Conservation (phyloP, 202 grass and related monocot genomes). For the Hordeum pubiflorum region DNA sequence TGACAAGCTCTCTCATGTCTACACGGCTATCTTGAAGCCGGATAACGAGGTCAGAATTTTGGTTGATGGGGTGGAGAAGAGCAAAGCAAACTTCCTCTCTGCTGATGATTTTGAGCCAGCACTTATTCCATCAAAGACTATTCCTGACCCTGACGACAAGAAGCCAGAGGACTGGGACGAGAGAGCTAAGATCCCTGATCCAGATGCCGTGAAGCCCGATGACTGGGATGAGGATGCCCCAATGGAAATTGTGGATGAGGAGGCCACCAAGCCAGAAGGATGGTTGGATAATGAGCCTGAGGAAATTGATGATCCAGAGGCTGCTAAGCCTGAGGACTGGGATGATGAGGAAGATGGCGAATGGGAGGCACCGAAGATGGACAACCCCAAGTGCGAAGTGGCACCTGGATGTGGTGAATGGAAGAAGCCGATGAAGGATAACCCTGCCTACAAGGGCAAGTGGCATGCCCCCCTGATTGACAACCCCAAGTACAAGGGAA, state of each 20-base stretch:
- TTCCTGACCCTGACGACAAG: slow-evolving; percentile 95
- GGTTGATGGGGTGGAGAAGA: slow-evolving; percentile 86
- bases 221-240: slow-evolving; percentile 98
- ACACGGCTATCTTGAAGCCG: slow-evolving; percentile 82
- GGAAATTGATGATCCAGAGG: slow-evolving; percentile 80
- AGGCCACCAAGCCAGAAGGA: slow-evolving; percentile 81
- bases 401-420: slow-evolving; percentile 89
- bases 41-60: slow-evolving; percentile 81
- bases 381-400: slow-evolving; percentile 91
- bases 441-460: slow-evolving; percentile 90
- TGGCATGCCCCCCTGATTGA: slow-evolving; percentile 84
- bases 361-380: slow-evolving; percentile 93
- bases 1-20: slow-evolving; percentile 85
- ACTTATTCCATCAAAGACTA: slow-evolving; percentile 76
- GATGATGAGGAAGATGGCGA: slow-evolving; percentile 96
- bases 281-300: slow-evolving; percentile 88
- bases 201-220: slow-evolving; percentile 66
- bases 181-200: slow-evolving; percentile 71
- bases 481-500: slow-evolving; percentile 93
- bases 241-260: slow-evolving; percentile 80
- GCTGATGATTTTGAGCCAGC: slow-evolving; percentile 79
- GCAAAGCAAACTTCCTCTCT: slow-evolving; percentile 72
- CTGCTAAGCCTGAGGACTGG: slow-evolving; percentile 84
- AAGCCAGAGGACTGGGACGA: slow-evolving; percentile 97
- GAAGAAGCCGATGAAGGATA: slow-evolving; percentile 86